Conservation (phyloP, 1,284 basidiomycete genomes). For the Marasmius oreades region DNA sequence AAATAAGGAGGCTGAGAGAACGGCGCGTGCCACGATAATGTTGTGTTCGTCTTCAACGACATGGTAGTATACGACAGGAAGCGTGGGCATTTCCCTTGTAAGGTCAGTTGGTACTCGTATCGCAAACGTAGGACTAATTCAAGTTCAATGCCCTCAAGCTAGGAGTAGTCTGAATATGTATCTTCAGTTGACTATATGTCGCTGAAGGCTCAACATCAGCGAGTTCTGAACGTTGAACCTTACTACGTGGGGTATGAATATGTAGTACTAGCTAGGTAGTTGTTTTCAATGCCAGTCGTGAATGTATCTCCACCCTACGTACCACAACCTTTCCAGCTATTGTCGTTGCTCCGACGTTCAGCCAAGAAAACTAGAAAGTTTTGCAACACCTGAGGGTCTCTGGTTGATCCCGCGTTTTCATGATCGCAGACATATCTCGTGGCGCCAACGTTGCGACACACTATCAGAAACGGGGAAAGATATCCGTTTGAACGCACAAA, state of each 20-base stretch:
- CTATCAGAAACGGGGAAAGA: background rate
- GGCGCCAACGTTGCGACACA: background rate
- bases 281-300: too few species aligned
- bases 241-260: too few species aligned
- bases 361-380: background rate
- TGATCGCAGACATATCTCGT: constrained; percentile 2
- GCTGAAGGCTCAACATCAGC: too few species aligned
- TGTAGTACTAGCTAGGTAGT: too few species aligned
- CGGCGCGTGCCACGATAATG: background rate
- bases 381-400: background rate
- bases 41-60: background rate
- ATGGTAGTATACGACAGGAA: background rate
- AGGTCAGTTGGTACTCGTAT: too few species aligned
- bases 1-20: background rate
- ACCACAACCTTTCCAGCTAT: background rate
- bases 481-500: background rate
- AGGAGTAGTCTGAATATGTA: too few species aligned
- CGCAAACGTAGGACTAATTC: too few species aligned
- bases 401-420: constrained; percentile 2
- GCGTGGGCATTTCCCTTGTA: background rate
- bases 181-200: too few species aligned
- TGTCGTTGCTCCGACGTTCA: background rate
- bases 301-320: background rate
- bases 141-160: too few species aligned
- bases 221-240: too few species aligned